Conservation (phyloP, 2,329 filamentous ascomycete genomes). For the Rugonectria rugulosa region DNA sequence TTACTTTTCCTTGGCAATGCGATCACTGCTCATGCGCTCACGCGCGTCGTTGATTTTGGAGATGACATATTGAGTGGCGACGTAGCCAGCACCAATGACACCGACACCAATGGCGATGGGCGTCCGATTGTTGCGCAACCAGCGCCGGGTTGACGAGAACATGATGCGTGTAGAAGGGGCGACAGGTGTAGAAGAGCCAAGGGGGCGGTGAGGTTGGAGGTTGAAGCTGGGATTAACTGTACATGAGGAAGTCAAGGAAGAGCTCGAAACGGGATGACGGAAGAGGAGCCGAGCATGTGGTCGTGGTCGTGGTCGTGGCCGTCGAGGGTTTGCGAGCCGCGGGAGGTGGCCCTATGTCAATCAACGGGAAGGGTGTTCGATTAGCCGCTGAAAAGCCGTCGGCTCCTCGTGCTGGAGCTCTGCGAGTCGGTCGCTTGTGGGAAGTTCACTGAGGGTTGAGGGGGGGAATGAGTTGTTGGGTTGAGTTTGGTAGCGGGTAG, state of each 20-base stretch:
- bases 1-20: conserved; percentile 96
- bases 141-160: conserved; percentile 80
- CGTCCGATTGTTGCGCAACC: conserved; percentile 91
- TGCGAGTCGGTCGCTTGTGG: not conserved
- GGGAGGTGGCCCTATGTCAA: not conserved
- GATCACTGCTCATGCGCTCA: conserved; percentile 95
- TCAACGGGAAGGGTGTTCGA: not conserved
- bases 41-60: conserved; percentile 91
- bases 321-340: not conserved
- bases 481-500: not conserved
- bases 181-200: no score
- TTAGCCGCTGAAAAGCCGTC: not conserved
- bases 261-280: not conserved
- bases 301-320: not conserved
- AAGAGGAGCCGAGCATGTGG: conserved; percentile 11
- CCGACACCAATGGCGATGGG: conserved; percentile 88
- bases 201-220: conserved; percentile 11
- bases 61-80: conserved; percentile 91
- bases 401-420: not conserved
- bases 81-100: conserved; percentile 87
- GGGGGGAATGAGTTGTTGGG: conserved; percentile 3
- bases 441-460: not conserved
- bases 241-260: conserved; percentile 22
- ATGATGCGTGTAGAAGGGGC: no score
- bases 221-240: conserved; percentile 24